phyloP scores from a whole-genome alignment of 768 basidiomycete genomes.

The Suillus decipiens region DNA sequence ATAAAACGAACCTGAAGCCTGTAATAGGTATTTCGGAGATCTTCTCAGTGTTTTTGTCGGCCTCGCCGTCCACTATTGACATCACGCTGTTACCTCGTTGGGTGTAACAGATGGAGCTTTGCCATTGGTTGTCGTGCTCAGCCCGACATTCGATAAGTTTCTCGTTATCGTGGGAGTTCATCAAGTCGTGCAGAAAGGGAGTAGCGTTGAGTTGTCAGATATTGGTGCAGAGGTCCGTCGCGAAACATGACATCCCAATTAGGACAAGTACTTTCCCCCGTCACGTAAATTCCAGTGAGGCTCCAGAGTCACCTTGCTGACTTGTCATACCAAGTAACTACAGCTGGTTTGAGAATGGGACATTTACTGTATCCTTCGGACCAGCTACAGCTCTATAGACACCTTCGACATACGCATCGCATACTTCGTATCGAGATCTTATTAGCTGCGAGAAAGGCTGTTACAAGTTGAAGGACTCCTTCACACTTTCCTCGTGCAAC shows the following conservation, averaged over 20 bases:
- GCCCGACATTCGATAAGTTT: constrained; percentile 95
- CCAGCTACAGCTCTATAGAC: neutral
- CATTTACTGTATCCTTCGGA: neutral
- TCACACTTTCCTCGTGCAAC: neutral
- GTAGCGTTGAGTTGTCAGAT: constrained; percentile 17
- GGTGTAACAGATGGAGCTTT: constrained; percentile 44
- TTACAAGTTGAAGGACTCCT: neutral
- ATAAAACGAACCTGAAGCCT: constrained; percentile 84
- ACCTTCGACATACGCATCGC: neutral
- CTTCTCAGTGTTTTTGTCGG: constrained; percentile 81
- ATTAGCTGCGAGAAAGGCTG: neutral
- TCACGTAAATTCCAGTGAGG: neutral
- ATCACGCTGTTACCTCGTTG: constrained; percentile 48
- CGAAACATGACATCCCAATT: neutral
- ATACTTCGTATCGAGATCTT: neutral
- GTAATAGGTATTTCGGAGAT: constrained; percentile 79
- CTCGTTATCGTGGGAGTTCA: constrained; percentile 85
- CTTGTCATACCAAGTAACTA: no score
- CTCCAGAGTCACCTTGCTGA: no score
- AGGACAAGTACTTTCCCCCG: neutral
- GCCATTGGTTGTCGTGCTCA: constrained; percentile 74
- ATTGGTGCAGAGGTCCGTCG: constrained; percentile 1
- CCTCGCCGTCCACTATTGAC: constrained; percentile 49
- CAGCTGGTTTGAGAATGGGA: neutral
- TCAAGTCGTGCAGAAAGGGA: constrained; percentile 36